Percentiles rank a stretch among this genome's conserved stretches.
phyloP scores from a whole-genome alignment of 2,329 filamentous ascomycete species.

The Phyllosticta citrichinensis region DNA sequence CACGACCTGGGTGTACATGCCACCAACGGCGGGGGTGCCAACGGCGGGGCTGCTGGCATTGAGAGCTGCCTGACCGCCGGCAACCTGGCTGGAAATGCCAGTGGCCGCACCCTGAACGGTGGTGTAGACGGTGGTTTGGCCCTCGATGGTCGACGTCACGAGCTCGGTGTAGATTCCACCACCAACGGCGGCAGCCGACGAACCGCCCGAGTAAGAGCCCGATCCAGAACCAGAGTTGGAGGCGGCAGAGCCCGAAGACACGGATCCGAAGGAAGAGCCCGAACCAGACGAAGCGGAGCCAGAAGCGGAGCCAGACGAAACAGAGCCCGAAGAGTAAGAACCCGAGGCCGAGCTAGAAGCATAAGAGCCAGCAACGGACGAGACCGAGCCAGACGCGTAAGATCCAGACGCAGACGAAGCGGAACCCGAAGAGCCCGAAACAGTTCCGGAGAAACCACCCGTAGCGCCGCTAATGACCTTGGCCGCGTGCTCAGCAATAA shows the following conservation, averaged over 20 bases:
- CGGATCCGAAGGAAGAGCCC: background rate
- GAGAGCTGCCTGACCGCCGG: background rate
- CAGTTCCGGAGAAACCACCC: constrained; percentile 1
- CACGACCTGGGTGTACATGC: background rate
- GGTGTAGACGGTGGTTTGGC: background rate
- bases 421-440: constrained; percentile 6
- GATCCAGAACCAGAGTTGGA: background rate
- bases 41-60: background rate
- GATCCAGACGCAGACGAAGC: background rate
- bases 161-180: background rate
- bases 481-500: constrained; percentile 52
- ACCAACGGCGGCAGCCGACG: background rate
- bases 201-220: background rate
- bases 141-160: background rate
- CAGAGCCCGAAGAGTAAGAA: background rate
- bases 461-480: constrained; percentile 39
- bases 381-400: background rate
- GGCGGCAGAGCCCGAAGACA: background rate
- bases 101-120: background rate
- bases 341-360: background rate
- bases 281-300: constrained; percentile 3
- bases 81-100: background rate
- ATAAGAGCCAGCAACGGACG: background rate
- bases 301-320: background rate
- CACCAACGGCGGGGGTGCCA: background rate